Percentiles rank a stretch among this genome's conserved stretches.
Conservation (phyloP, 306 rosid species). For the Cyclanthera cordifolia region DNA sequence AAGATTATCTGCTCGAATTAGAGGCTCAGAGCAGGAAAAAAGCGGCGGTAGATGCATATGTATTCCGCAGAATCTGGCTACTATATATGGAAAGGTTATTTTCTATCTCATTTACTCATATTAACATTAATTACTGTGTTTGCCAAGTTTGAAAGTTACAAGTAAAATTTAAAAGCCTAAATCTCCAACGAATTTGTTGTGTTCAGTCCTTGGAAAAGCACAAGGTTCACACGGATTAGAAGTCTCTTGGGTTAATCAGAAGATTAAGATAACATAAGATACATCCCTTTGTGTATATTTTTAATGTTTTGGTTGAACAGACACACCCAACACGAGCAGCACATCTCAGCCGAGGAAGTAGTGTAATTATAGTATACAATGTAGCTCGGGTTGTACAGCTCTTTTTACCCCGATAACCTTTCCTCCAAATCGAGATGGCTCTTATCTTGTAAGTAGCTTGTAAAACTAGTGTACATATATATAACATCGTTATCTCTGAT, state of each 20-base stretch:
- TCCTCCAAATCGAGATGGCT: too few species aligned
- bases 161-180: too few species aligned
- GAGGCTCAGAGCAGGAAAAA: conserved; percentile 28
- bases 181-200: not conserved
- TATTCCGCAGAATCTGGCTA: conserved; percentile 23
- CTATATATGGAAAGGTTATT: conserved; percentile 14
- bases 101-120: not conserved
- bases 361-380: not conserved
- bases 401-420: not conserved
- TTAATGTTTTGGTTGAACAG: not conserved
- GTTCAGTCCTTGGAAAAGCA: not conserved
- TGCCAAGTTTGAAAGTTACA: too few species aligned
- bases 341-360: not conserved
- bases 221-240: conserved; percentile 12
- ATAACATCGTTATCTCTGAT: not conserved
- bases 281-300: not conserved
- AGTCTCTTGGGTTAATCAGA: not conserved
- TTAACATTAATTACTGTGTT: not conserved
- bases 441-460: not conserved
- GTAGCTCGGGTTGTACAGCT: not conserved
- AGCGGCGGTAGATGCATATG: conserved; percentile 18
- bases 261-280: not conserved
- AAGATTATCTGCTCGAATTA: conserved; percentile 32
- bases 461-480: not conserved
- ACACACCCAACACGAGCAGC: not conserved